phyloP scores from a whole-genome alignment of 2,329 filamentous ascomycete genomes.

The Fusarium tricinctum region DNA sequence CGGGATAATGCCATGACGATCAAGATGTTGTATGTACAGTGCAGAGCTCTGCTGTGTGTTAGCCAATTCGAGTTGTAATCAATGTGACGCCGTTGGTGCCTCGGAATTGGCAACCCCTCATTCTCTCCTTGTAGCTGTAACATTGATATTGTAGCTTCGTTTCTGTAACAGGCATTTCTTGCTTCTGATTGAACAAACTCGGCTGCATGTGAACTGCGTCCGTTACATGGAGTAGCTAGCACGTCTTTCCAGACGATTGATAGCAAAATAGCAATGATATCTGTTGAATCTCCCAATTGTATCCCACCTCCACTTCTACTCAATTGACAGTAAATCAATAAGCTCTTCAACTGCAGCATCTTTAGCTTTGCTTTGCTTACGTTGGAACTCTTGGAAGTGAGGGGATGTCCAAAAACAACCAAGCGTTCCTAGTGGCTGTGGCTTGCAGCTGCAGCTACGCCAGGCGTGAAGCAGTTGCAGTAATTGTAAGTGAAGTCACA shows the following conservation, averaged over 20 bases:
- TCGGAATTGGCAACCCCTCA: conserved; percentile 33
- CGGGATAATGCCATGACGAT: conserved; percentile 31
- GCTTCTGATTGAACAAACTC: background rate
- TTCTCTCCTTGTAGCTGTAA: conserved; percentile 4
- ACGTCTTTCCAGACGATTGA: background rate
- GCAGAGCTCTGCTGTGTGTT: conserved; percentile 6
- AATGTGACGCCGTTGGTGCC: conserved; percentile 33
- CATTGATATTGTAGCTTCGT: conserved; percentile 6
- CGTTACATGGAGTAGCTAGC: background rate
- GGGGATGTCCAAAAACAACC: conserved; percentile 37
- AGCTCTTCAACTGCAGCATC: background rate
- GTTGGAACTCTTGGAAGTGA: conserved; percentile 27
- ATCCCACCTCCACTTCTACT: background rate
- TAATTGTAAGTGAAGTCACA: background rate
- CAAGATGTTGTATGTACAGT: conserved; percentile 9
- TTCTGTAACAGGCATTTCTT: background rate
- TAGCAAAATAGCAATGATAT: background rate
- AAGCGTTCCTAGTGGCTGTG: conserved; percentile 18
- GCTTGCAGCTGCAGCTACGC: conserved; percentile 31
- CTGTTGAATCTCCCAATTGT: background rate
- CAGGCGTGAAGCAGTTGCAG: conserved; percentile 33
- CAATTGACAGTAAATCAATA: background rate
- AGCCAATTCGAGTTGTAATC: conserved; percentile 36
- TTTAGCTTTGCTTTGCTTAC: conserved; percentile 25
- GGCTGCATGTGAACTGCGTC: background rate